Conservation (phyloP, 768 basidiomycete species). For the Trametes cingulata region DNA sequence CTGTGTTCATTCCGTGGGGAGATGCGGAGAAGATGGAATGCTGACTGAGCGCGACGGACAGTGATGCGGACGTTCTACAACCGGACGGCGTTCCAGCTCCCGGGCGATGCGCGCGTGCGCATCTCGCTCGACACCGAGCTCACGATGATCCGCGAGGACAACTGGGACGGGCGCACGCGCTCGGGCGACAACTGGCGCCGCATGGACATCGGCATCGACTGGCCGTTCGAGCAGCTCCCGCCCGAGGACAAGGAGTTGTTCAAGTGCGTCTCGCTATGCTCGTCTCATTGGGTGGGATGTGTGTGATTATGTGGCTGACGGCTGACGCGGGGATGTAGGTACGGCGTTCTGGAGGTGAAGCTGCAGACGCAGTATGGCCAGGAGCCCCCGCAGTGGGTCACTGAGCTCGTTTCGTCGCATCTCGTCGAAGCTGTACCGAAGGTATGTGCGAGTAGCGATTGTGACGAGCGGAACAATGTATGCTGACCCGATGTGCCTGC, state of each 20-base stretch:
- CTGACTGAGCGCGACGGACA: slow-evolving; percentile 32
- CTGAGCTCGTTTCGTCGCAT: slow-evolving; percentile 93
- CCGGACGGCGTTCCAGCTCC: slow-evolving; percentile 97
- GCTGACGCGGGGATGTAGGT: slow-evolving; percentile 43
- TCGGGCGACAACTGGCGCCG: slow-evolving; percentile 91
- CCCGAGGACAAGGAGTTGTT: slow-evolving; percentile 88
- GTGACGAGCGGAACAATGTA: neutral
- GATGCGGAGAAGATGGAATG: no score
- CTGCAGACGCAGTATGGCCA: slow-evolving; percentile 95
- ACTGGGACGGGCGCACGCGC: slow-evolving; percentile 86
- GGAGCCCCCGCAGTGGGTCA: slow-evolving; percentile 94
- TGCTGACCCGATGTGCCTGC: neutral
- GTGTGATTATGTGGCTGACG: no score
- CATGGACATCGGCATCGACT: slow-evolving; percentile 90
- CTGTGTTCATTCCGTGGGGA: no score
- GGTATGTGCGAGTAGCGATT: slow-evolving; percentile 54
- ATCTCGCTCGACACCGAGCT: slow-evolving; percentile 98
- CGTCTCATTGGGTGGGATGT: no score
- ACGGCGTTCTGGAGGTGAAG: slow-evolving; percentile 97
- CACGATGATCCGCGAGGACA: slow-evolving; percentile 92
- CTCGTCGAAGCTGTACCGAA: slow-evolving; percentile 97
- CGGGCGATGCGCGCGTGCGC: slow-evolving; percentile 97
- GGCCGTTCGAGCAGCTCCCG: slow-evolving; percentile 78
- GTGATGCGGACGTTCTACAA: slow-evolving; percentile 99
- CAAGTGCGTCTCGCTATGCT: slow-evolving; percentile 59